Evolutionary conservation across 352 stramenopile genomes (phyloP).

Genomic region (Lagenidium sp.): DNA sequence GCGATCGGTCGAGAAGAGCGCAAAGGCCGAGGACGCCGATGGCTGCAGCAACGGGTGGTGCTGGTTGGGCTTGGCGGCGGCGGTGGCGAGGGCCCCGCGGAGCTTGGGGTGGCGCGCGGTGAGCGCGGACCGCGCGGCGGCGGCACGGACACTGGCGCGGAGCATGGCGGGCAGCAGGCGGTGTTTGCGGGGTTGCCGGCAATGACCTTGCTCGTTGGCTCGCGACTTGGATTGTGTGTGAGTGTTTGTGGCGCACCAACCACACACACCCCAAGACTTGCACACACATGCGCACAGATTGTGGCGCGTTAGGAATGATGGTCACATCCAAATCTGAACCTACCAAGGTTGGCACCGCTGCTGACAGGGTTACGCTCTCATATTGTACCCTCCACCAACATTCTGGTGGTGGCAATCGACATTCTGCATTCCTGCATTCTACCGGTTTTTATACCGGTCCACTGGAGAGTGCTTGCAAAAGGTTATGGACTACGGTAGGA

Average conservation of each 20-base stretch:
- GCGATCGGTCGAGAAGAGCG: conserved; percentile 1
- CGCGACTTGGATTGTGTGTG: conserved; percentile 1
- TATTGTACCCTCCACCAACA: conserved; percentile 9
- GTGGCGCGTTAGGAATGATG: conserved; percentile 9
- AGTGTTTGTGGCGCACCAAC: too few species aligned
- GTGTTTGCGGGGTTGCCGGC: too few species aligned
- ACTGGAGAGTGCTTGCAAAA: too few species aligned
- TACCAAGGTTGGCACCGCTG: too few species aligned
- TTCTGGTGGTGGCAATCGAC: neutral
- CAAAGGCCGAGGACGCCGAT: conserved; percentile 1
- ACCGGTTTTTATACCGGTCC: too few species aligned
- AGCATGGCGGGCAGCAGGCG: conserved; percentile 4
- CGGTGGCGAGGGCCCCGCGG: neutral
- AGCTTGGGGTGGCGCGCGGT: conserved; percentile 1
- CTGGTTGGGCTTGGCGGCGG: conserved; percentile 1
- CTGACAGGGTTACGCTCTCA: conserved; percentile 1
- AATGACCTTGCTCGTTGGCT: too few species aligned
- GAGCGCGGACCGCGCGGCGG: too few species aligned
- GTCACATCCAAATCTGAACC: conserved; percentile 1
- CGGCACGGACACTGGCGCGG: conserved; percentile 12
- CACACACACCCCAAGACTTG: too few species aligned
- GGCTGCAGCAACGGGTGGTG: conserved; percentile 1
- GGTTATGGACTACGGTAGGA: too few species aligned
- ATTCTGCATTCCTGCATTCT: too few species aligned
- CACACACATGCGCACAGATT: too few species aligned